Evolutionary conservation across 169 alveolate species (phyloP).

Genomic region (Theileria sp.): DNA sequence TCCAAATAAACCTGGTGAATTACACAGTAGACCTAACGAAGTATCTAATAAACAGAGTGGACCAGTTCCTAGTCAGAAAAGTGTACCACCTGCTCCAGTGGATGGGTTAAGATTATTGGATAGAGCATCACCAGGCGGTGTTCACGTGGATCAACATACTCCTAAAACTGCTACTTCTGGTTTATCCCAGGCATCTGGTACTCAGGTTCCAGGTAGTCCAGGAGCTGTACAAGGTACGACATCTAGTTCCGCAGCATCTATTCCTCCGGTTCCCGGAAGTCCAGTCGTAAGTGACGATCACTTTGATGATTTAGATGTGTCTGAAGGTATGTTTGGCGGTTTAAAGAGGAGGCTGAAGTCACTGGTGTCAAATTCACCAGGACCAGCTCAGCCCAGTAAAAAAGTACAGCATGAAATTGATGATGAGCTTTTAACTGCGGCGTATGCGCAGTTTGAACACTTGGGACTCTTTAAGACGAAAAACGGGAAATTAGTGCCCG

Average conservation of each 20-base stretch:
- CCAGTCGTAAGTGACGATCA: too few relatives aligned
- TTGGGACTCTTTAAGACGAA: slow-evolving; percentile 23
- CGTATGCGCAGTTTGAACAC: neutral
- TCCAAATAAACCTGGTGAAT: too few relatives aligned
- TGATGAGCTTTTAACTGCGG: neutral
- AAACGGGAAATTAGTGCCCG: neutral
- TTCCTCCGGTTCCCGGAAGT: neutral
- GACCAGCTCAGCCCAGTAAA: neutral
- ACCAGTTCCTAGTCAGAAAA: neutral
- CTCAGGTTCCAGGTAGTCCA: neutral
- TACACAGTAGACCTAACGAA: too few relatives aligned
- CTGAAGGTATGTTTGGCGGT: neutral
- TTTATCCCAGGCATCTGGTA: neutral
- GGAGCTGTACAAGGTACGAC: neutral
- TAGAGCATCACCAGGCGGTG: slow-evolving; percentile 5
- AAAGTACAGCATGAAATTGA: neutral
- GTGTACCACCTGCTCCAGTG: neutral
- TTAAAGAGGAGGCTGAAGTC: neutral
- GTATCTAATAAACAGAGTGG: too few relatives aligned
- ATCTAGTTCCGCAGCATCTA: neutral
- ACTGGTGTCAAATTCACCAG: neutral
- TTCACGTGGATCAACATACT: neutral
- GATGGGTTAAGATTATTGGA: neutral
- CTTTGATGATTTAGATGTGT: neutral
- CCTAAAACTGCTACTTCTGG: neutral